Evolutionary conservation across 495 filamentous ascomycete genomes (phyloP).

Genomic region (Trichoderma reesei): DNA sequence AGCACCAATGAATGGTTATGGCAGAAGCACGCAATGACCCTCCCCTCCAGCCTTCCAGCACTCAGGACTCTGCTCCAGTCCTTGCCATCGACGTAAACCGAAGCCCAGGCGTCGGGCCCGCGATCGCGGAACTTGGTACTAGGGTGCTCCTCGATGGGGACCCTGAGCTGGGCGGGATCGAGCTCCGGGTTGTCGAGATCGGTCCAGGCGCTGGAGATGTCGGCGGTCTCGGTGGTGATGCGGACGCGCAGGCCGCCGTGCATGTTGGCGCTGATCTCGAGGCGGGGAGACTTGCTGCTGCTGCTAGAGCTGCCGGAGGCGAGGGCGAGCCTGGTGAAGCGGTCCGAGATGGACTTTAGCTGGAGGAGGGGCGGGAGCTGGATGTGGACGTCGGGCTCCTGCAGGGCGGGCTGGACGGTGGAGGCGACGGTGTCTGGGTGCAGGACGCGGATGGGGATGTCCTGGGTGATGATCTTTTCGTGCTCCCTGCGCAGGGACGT

Average conservation of each 20-base stretch:
- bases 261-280: slow-evolving; percentile 83
- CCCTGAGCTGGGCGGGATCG: slow-evolving; percentile 58
- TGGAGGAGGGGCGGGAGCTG: slow-evolving; percentile 73
- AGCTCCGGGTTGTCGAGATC: slow-evolving; percentile 75
- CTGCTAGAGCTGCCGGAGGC: slow-evolving; percentile 14
- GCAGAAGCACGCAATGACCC: slow-evolving; percentile 80
- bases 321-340: slow-evolving; percentile 67
- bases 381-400: slow-evolving; percentile 91
- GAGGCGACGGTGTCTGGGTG: slow-evolving; percentile 67
- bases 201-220: slow-evolving; percentile 73
- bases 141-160: slow-evolving; percentile 61
- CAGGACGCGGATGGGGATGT: slow-evolving; percentile 86
- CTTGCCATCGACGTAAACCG: slow-evolving; percentile 77
- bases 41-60: slow-evolving; percentile 76
- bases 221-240: slow-evolving; percentile 67
- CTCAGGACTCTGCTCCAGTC: slow-evolving; percentile 87
- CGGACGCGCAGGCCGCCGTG: slow-evolving; percentile 71
- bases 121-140: slow-evolving; percentile 56
- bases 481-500: slow-evolving; percentile 47
- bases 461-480: slow-evolving; percentile 88
- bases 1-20: slow-evolving; percentile 78
- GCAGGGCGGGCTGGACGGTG: slow-evolving; percentile 79
- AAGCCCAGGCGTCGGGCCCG: slow-evolving; percentile 64
- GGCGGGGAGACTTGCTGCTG: slow-evolving; percentile 38
- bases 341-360: slow-evolving; percentile 83